Conservation (phyloP, 768 basidiomycete species). For the Boletus tylopilopsis region DNA sequence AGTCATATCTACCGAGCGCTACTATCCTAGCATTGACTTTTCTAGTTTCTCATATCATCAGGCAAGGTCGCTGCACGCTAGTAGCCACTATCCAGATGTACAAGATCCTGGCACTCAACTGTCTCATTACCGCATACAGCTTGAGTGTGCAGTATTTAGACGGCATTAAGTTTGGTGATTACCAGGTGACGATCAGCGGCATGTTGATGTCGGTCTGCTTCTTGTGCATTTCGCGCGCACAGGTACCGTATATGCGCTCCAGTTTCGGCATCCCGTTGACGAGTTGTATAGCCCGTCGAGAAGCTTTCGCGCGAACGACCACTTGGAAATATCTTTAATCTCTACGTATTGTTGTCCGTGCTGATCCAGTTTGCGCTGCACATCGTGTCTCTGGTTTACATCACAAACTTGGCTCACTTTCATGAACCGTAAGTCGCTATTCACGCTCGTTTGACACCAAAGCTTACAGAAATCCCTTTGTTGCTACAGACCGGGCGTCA, state of each 20-base stretch:
- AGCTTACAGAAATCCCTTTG: not conserved
- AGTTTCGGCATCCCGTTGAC: not conserved
- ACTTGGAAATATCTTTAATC: conserved; percentile 92
- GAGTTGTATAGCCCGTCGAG: conserved; percentile 85
- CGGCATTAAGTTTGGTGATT: conserved; percentile 99
- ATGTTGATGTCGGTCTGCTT: conserved; percentile 96
- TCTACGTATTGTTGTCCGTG: conserved; percentile 91
- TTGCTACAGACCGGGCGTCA: conserved; percentile 53
- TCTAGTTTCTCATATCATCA: conserved; percentile 91
- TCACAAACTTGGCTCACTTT: conserved; percentile 78
- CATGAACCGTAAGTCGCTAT: conserved; percentile 66
- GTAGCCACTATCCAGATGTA: conserved; percentile 99
- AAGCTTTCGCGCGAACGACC: conserved; percentile 92
- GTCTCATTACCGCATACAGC: conserved; percentile 98
- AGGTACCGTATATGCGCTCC: conserved; percentile 51
- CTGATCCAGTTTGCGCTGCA: conserved; percentile 92
- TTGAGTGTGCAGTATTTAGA: conserved; percentile 96
- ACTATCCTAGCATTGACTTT: not conserved
- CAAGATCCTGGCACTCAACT: conserved; percentile 97
- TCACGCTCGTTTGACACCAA: not conserved
- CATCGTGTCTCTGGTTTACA: conserved; percentile 86
- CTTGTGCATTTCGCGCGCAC: conserved; percentile 95
- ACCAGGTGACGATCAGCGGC: conserved; percentile 95
- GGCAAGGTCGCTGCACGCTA: conserved; percentile 97
- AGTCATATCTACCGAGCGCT: conserved; percentile 31